Evolutionary conservation across 2,329 filamentous ascomycete genomes (phyloP), one percentile per base, ranked within the genome.

Genomic region (Fonsecaea monophora): DNA sequence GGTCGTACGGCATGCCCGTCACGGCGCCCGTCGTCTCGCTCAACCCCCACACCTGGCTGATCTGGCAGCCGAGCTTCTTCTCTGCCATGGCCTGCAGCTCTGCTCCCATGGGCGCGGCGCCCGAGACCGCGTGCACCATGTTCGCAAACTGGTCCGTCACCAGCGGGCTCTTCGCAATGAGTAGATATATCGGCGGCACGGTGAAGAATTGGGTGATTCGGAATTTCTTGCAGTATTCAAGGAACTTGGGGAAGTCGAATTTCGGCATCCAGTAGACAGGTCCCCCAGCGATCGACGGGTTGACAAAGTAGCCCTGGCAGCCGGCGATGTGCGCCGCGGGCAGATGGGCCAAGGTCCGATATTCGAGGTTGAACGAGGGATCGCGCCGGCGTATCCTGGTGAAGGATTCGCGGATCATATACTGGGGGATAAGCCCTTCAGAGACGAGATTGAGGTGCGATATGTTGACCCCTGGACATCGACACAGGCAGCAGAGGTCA

Each of bases 221-320:
- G 72, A 85, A 83, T 58, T 79, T 79, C 50, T 80, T 80, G 73
- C 80, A 81, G 76, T 87, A 83, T 38, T 78, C 76, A 61, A 89
- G 79, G 73, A 90, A 89, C 48, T 82, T 78, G 3, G 76, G 73
- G 63, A 87, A 86, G 67, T 86, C 82, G 74, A 89, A 90, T 53
- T 79, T 81, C 2, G 82, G 78, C 87, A 90, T 89, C 87, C 87
- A 89, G 79, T 86, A 89, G 2, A 85, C 80, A 0, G 79, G 76
- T 2, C 81, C 81, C 48, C 81, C 83, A 32, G 81, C 75, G 64
- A 81, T 82, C 30, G 81, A 77, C 0, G 81, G 80, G 62, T 81
- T 82, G 66, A 83, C 75, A 7, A 83, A 77, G 70, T 83, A 83
- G 50, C 81, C 81, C 73, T 81, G 79, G 13, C 82, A 78, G 0